Evolutionary conservation across 140 eudicot species (phyloP).

Genomic region (Flaveria floridana): DNA sequence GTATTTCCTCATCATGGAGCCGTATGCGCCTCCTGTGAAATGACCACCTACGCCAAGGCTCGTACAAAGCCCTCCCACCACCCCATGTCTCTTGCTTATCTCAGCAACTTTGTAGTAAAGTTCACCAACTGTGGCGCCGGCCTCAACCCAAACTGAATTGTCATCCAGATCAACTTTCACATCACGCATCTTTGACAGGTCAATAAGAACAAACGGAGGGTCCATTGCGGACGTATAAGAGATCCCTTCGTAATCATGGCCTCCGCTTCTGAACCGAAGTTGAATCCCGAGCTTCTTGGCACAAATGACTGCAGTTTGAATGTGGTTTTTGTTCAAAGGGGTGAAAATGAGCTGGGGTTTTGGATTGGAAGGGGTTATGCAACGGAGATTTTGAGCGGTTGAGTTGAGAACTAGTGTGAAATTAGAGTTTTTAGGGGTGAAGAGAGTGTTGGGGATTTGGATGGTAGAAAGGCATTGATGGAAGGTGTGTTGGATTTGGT

Average conservation of each 20-base stretch:
- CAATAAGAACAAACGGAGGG: constrained; percentile 16
- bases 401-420: constrained; percentile 30
- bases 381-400: constrained; percentile 39
- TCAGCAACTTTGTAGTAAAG: constrained; percentile 38
- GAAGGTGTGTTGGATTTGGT: constrained; percentile 27
- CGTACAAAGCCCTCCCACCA: constrained; percentile 31
- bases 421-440: constrained; percentile 30
- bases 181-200: constrained; percentile 15
- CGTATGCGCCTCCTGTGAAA: constrained; percentile 35
- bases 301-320: constrained; percentile 33
- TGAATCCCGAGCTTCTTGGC: constrained; percentile 29
- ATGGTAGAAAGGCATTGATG: constrained; percentile 33
- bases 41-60: constrained; percentile 38
- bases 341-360: constrained; percentile 37
- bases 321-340: constrained; percentile 27
- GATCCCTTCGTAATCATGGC: constrained; percentile 25
- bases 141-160: constrained; percentile 19
- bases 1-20: constrained; percentile 39
- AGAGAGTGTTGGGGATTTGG: constrained; percentile 20
- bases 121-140: constrained; percentile 25
- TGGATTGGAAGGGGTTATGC: constrained; percentile 27
- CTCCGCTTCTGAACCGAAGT: constrained; percentile 28
- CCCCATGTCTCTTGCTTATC: constrained; percentile 26
- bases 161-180: neutral
- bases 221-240: constrained; percentile 24